These are phyloP conservation scores for Centaurea solstitialis DNA, from an alignment of 129 eudicot genomes.

Conservation along the genomic window DNA sequence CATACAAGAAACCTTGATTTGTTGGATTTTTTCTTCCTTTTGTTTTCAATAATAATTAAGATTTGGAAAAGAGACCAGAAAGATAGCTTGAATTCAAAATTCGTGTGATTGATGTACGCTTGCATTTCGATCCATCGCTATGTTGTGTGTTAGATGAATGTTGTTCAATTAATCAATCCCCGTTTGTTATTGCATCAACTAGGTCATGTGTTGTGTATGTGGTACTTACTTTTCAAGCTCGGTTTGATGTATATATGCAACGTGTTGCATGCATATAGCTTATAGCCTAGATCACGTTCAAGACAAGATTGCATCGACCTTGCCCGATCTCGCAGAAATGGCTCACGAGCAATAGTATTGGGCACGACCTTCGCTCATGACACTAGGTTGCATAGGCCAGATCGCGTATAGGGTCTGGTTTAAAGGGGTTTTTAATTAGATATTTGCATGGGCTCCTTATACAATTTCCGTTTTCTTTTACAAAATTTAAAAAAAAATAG, in stretches of 20 bases:
- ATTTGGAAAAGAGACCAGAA: not conserved
- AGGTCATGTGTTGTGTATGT: not conserved
- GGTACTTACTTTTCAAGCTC: not conserved
- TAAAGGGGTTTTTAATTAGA: no score
- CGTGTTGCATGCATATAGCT: not conserved
- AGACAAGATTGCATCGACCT: no score
- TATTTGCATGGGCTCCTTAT: no score
- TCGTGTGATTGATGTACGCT: no score
- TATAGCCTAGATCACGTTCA: no score
- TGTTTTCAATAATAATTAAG: not conserved
- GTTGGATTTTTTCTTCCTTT: not conserved
- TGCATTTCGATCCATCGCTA: not conserved
- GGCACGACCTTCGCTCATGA: no score
- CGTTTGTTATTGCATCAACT: not conserved
- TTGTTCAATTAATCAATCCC: not conserved
- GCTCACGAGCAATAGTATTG: no score
- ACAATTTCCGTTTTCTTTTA: no score
- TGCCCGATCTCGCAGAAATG: no score
- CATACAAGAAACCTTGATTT: not conserved
- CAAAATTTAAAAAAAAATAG: no score
- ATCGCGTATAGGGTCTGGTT: no score
- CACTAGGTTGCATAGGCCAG: no score
- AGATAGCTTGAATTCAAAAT: not conserved
- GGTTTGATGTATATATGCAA: not conserved
- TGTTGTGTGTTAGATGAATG: not conserved